phyloP scores from a whole-genome alignment of 768 basidiomycete genomes.

The Lactarius trivialis region DNA sequence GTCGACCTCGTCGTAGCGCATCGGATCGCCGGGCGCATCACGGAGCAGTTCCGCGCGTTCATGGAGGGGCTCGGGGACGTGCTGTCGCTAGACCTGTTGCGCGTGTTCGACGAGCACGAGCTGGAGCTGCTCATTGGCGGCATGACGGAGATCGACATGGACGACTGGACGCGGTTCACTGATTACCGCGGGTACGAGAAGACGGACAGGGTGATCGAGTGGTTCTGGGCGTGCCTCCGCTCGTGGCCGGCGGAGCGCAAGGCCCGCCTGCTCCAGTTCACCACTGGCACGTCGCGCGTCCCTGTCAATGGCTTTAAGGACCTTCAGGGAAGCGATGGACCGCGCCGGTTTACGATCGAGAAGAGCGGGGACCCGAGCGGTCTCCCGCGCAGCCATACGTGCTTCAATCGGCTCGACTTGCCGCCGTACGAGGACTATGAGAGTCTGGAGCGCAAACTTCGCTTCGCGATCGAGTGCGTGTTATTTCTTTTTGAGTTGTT shows the following conservation, averaged over 20 bases:
- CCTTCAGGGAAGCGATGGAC: constrained; percentile 88
- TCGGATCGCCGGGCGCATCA: constrained; percentile 73
- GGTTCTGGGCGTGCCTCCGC: constrained; percentile 93
- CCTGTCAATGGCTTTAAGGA: constrained; percentile 95
- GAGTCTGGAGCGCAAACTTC: constrained; percentile 77
- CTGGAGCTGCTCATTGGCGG: constrained; percentile 87
- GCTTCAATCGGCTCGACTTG: constrained; percentile 85
- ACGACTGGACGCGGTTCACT: constrained; percentile 92
- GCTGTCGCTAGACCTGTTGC: constrained; percentile 75
- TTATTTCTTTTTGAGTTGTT: constrained; percentile 12
- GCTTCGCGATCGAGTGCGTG: constrained; percentile 79
- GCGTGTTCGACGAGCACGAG: constrained; percentile 88
- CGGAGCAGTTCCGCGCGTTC: constrained; percentile 80
- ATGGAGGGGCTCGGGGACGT: constrained; percentile 81
- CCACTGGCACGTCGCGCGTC: constrained; percentile 77
- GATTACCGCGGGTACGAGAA: constrained; percentile 87
- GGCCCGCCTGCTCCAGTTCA: constrained; percentile 81
- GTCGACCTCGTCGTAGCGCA: constrained; percentile 75
- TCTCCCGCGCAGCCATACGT: constrained; percentile 86
- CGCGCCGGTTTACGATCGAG: constrained; percentile 89
- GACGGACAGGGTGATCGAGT: constrained; percentile 83
- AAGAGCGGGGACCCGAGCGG: constrained; percentile 84
- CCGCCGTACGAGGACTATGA: constrained; percentile 88
- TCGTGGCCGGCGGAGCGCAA: constrained; percentile 89
- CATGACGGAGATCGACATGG: constrained; percentile 52